phyloP scores from a whole-genome alignment of 2,329 filamentous ascomycete species.

The Ambrosiella beaveri region DNA sequence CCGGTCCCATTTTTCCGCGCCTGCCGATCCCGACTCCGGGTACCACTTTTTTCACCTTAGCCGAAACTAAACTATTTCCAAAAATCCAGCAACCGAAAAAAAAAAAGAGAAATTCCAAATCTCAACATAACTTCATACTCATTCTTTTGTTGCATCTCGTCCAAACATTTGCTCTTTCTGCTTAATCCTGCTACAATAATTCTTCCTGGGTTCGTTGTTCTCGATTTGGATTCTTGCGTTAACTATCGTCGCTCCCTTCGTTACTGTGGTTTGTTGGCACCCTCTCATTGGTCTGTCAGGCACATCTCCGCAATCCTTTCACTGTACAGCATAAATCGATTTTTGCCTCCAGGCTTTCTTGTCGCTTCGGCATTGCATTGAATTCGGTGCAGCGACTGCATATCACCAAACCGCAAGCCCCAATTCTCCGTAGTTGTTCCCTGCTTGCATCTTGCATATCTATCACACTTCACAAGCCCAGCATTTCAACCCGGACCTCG shows the following conservation, averaged over 20 bases:
- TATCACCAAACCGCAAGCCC: not conserved
- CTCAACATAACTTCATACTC: too few relatives aligned
- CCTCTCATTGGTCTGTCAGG: not conserved
- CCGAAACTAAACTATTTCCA: too few relatives aligned
- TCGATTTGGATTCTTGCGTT: not conserved
- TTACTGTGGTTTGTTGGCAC: not conserved
- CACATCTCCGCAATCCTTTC: not conserved
- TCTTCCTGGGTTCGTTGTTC: not conserved
- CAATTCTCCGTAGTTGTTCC: not conserved
- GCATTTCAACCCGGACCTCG: not conserved
- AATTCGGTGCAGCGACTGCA: not conserved
- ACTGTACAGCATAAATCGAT: not conserved
- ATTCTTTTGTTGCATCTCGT: not conserved
- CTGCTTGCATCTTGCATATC: not conserved
- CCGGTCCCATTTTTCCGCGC: too few relatives aligned
- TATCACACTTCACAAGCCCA: not conserved
- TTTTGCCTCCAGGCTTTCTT: not conserved
- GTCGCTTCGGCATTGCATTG: not conserved
- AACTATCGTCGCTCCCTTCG: not conserved
- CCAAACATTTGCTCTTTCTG: not conserved
- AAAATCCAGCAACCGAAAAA: too few relatives aligned
- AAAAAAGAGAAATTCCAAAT: too few relatives aligned
- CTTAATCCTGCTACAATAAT: not conserved
- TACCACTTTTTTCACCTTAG: too few relatives aligned
- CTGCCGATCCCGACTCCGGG: too few relatives aligned